Base-by-base conservation (phyloP, 2,329 filamentous ascomycete species). In the Claviceps humidiphila region DNA sequence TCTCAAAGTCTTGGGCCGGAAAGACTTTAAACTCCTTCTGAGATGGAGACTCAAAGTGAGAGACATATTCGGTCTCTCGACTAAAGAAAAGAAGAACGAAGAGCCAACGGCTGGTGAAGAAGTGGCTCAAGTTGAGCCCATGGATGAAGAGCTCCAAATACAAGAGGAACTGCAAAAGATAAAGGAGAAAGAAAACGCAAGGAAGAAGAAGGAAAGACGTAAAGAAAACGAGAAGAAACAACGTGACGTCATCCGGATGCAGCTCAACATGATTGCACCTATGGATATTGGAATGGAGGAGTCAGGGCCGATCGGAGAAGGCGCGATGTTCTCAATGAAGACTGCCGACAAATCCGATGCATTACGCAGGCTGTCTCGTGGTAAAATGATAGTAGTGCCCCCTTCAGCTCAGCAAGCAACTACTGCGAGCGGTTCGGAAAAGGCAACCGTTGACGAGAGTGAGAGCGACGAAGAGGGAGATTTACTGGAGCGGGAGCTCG, bases 201-300 rank as follows among this genome's bases (percentile, higher is more conserved):
- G 83, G 60, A 91, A 83, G 68, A 94, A 89, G 71, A 85, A 89
- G 60, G 87, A 95, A 61, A 81, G 85, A 59, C 79, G 90, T 58
- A 87, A 78, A 60, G 89, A 95, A 55, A 98, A 98, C 58, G 93
- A 98, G 68, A 82, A 82, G 67, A 97, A 95, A 69, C 87, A 93
- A 60, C 93, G 87, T 60, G 93, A 97, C 58, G 89, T 97, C 55
- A 77, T 95, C n/a, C 83, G 93, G 38, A 85, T 98, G 85, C 93
- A 98, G 68, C 82, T 98, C 73, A 85, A 96, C 71, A 98, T 98
- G 93, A 85, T 84, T 2, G 87, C 89, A 0, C 93, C 93, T 7
- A 93, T 89, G 75, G 93, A 98, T 58, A 95, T 98, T 57, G 93
- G 93, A 62, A 80, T 95, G 71, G 93, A 95, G 64, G 89, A 93